Base-by-base conservation (phyloP, 208 protist species). In the Crithidia brevicula region DNA sequence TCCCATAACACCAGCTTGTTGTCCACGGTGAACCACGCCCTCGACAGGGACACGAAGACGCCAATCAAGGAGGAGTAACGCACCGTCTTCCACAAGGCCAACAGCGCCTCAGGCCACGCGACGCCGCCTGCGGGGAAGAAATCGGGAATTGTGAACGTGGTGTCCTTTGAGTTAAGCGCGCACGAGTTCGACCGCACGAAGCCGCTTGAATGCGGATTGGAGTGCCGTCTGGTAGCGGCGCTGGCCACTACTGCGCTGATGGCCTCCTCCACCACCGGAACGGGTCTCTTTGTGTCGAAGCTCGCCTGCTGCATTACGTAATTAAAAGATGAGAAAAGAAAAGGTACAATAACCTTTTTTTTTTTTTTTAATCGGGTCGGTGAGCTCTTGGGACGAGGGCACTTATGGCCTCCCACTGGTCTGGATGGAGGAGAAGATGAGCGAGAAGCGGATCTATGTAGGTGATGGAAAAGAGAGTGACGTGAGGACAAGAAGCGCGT, bases 11-110 rank as follows among this genome's bases (percentile, higher is more conserved):
- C 64, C 3, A 97, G 59, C 64, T 89, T 79, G 76, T 94, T 92
- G 73, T 97, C 92, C 8, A 92, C 83, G 10, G 86, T 91, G 61
- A 95, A 82, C 88, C 89, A 97, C n/a, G 83, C 86, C 23, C 92
- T 87, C 15, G 74, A 88, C 15, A 97, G 56, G 13, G 60, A 49
- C 28, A 88, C 73, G 65, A 97, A 97, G 20, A 95, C 64, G 53
- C 92, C 92, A 27, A 86, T 79, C 25, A 89, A 74, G 16, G 86
- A 93, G 65, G 78, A 82, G 59, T 74, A 86, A 45, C 79, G 82
- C 58, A 91, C 80, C 9, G 84, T 86, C 59, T 71, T 81, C 88
- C 87, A 92, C 42, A 92, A 25, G 0, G 72, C 61, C 43, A 91
- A 71, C 20, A 97, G 77, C 38, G 87, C 60, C 20, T 86, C 79